Evolutionary conservation across 805 yeast species (phyloP).

Genomic region (Nakazawaea ernobii): DNA sequence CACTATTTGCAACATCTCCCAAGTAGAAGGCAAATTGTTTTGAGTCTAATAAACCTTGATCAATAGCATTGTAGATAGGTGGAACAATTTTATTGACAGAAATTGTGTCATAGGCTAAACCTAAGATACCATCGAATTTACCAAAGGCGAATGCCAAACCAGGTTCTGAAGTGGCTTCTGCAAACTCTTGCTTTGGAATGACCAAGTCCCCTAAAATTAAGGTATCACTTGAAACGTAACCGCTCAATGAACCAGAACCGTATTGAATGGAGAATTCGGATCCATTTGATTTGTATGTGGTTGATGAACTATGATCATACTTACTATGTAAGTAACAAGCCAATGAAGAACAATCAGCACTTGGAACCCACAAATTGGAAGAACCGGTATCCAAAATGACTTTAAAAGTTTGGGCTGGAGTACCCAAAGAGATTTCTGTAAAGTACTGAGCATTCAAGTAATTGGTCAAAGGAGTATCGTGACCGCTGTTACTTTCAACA

Average conservation of each 20-base stretch:
- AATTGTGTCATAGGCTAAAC: slow-evolving; percentile 89
- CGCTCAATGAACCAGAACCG: slow-evolving; percentile 91
- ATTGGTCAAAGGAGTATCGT: slow-evolving; percentile 83
- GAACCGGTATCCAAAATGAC: slow-evolving; percentile 96
- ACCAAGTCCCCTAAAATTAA: slow-evolving; percentile 76
- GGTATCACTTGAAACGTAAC: slow-evolving; percentile 84
- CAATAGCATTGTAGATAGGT: slow-evolving; percentile 86
- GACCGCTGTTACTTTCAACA: slow-evolving; percentile 35
- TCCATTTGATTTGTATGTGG: slow-evolving; percentile 84
- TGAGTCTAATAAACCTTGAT: slow-evolving; percentile 74
- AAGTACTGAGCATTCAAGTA: slow-evolving; percentile 95
- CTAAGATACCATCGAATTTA: slow-evolving; percentile 96
- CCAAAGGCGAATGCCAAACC: slow-evolving; percentile 98
- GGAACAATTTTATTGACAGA: slow-evolving; percentile 88
- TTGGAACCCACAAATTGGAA: slow-evolving; percentile 95
- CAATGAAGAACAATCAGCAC: slow-evolving; percentile 80
- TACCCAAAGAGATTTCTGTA: slow-evolving; percentile 86
- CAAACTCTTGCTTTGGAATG: slow-evolving; percentile 88
- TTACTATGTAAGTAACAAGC: slow-evolving; percentile 94
- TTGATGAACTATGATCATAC: slow-evolving; percentile 79
- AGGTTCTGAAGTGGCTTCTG: slow-evolving; percentile 96
- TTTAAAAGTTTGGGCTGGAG: slow-evolving; percentile 91
- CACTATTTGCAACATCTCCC: slow-evolving; percentile 67
- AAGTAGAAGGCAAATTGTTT: slow-evolving; percentile 86
- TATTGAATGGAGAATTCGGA: slow-evolving; percentile 79